Conservation (phyloP, 169 alveolate genomes). For the Babesia sp. region DNA sequence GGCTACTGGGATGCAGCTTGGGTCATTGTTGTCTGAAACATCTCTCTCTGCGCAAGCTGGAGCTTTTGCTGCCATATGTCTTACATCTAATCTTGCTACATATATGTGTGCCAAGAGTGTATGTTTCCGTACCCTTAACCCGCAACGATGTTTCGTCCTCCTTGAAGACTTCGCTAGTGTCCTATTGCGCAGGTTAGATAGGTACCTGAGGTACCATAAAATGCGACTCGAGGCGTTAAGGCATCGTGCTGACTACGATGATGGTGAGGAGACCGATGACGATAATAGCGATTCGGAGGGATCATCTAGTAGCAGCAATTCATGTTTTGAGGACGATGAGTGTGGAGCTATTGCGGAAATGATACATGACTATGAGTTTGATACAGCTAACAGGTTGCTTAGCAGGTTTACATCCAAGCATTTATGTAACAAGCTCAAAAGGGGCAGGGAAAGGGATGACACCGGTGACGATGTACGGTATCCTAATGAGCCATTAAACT, state of each 20-base stretch:
- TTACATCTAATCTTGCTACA: conserved; percentile 30
- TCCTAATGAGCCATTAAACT: conserved; percentile 50
- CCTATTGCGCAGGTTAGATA: conserved; percentile 35
- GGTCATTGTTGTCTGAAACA: conserved; percentile 3
- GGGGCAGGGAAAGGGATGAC: conserved; percentile 14
- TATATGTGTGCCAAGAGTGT: conserved; percentile 47
- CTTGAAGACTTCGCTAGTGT: conserved; percentile 60
- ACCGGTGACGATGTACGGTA: neutral
- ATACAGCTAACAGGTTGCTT: conserved; percentile 33
- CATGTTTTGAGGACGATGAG: conserved; percentile 57
- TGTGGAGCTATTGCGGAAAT: conserved; percentile 62
- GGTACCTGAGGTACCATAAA: conserved; percentile 53
- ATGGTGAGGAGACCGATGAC: neutral
- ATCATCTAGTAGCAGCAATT: conserved; percentile 18
- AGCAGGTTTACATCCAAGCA: conserved; percentile 44
- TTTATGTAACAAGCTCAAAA: conserved; percentile 32
- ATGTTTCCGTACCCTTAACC: conserved; percentile 37
- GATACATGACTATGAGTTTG: conserved; percentile 44
- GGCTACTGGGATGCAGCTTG: conserved; percentile 47
- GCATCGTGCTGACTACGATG: neutral
- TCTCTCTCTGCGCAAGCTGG: neutral
- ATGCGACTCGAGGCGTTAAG: conserved; percentile 35
- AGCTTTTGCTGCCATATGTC: neutral
- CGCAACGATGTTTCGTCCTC: conserved; percentile 50
- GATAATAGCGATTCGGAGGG: conserved; percentile 5